Percentiles rank a stretch among this genome's conserved stretches.
Conservation (phyloP, 352 stramenopile species). For the Pythium sukuiense region DNA sequence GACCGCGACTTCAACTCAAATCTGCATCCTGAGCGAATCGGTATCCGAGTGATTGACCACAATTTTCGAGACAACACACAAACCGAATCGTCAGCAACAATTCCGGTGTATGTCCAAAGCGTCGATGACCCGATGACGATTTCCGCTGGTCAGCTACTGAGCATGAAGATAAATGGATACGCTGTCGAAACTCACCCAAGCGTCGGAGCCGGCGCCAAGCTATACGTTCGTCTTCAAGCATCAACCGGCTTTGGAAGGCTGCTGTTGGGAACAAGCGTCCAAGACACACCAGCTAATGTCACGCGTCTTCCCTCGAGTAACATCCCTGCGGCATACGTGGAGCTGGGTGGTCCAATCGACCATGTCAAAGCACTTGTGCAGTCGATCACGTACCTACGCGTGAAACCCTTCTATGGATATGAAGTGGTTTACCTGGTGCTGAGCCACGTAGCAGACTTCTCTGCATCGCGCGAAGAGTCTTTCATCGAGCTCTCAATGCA, state of each 20-base stretch:
- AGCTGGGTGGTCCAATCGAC: constrained; percentile 38
- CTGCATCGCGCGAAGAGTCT: constrained; percentile 38
- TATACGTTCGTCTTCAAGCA: constrained; percentile 47
- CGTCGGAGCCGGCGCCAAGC: constrained; percentile 11
- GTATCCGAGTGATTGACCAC: constrained; percentile 54
- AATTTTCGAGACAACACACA: constrained; percentile 55
- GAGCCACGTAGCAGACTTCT: constrained; percentile 48
- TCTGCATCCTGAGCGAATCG: constrained; percentile 58
- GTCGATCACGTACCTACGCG: constrained; percentile 45
- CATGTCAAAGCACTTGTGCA: constrained; percentile 41
- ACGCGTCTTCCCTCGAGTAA: constrained; percentile 29
- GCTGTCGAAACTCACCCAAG: constrained; percentile 32
- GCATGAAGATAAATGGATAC: constrained; percentile 46
- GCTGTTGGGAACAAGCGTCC: constrained; percentile 25
- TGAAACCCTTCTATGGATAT: constrained; percentile 53
- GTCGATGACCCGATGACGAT: constrained; percentile 46
- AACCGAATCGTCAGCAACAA: constrained; percentile 39
- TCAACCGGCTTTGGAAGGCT: constrained; percentile 59
- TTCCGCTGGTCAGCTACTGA: constrained; percentile 35
- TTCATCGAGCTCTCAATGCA: constrained; percentile 44
- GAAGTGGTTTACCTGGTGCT: constrained; percentile 60
- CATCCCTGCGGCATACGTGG: constrained; percentile 30
- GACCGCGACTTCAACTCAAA: constrained; percentile 74
- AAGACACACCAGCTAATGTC: constrained; percentile 30
- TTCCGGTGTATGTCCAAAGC: constrained; percentile 47